Conservation (phyloP, 2,329 filamentous ascomycete genomes). For the Cladosporium sp. region DNA sequence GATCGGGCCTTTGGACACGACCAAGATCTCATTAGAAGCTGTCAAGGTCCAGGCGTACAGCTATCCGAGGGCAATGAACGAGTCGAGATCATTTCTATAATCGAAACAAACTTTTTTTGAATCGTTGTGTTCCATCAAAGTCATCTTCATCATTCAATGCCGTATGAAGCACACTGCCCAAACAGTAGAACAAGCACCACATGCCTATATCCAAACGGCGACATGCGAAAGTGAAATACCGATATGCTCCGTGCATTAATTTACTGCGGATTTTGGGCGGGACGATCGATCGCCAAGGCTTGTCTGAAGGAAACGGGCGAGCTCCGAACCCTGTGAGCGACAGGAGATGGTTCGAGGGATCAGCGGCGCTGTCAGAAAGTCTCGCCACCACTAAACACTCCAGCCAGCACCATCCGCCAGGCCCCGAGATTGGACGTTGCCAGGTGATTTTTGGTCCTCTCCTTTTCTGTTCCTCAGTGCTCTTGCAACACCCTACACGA, state of each 20-base stretch:
- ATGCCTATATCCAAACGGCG: neutral
- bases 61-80: constrained; percentile 24
- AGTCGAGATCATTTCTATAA: constrained; percentile 21
- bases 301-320: neutral
- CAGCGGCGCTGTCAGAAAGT: constrained; percentile 9
- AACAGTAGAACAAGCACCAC: neutral
- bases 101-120: too few relatives aligned
- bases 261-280: constrained; percentile 2
- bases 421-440: constrained; percentile 10
- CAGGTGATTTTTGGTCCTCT: neutral
- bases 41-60: constrained; percentile 31
- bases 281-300: constrained; percentile 9
- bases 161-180: too few relatives aligned
- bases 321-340: constrained; percentile 5
- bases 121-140: too few relatives aligned
- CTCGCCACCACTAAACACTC: constrained; percentile 9
- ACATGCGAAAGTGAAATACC: constrained; percentile 3
- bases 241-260: neutral
- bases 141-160: too few relatives aligned
- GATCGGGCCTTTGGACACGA: constrained; percentile 17
- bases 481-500: neutral
- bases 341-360: constrained; percentile 2
- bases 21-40: constrained; percentile 24
- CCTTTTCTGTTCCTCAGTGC: neutral
- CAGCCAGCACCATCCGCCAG: neutral